phyloP scores from a whole-genome alignment of 2,329 filamentous ascomycete genomes.

The Fusarium pininemorale region DNA sequence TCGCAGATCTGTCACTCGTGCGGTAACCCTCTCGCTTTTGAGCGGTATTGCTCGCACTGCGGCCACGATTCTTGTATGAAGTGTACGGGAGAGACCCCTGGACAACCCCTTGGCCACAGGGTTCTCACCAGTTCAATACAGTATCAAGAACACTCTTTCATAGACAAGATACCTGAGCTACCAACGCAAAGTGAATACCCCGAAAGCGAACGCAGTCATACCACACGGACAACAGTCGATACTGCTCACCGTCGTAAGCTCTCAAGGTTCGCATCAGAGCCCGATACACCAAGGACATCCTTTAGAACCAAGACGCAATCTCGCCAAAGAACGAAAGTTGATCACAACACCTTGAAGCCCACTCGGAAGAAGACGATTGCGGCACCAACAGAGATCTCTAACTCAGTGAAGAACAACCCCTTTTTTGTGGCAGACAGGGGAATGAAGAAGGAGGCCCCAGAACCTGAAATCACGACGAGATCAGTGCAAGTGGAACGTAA shows the following conservation, averaged over 20 bases:
- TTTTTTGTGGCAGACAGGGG: conserved; percentile 46
- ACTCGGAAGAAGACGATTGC: conserved; percentile 14
- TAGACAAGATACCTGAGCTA: neutral
- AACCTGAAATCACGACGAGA: conserved; percentile 36
- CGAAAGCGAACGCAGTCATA: conserved; percentile 4
- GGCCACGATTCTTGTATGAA: conserved; percentile 61
- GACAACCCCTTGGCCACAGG: conserved; percentile 6
- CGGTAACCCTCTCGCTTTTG: conserved; percentile 51
- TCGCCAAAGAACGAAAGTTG: conserved; percentile 1
- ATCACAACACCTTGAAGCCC: conserved; percentile 4
- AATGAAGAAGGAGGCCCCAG: conserved; percentile 26
- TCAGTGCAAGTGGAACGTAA: conserved; percentile 30
- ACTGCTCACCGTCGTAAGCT: conserved; percentile 1
- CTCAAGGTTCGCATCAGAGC: conserved; percentile 18
- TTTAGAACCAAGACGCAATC: conserved; percentile 5
- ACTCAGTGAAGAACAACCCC: conserved; percentile 43
- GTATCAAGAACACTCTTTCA: conserved; percentile 5
- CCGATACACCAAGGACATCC: conserved; percentile 15
- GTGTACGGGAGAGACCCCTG: conserved; percentile 52
- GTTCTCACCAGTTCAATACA: neutral
- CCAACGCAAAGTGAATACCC: neutral
- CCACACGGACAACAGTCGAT: neutral
- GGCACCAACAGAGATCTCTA: conserved; percentile 15
- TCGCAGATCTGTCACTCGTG: conserved; percentile 61
- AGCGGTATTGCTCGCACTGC: conserved; percentile 57